Evolutionary conservation across 2,329 filamentous ascomycete genomes (phyloP), one percentile per base, ranked within the genome.

Genomic region (Shiraia bambusicola): DNA sequence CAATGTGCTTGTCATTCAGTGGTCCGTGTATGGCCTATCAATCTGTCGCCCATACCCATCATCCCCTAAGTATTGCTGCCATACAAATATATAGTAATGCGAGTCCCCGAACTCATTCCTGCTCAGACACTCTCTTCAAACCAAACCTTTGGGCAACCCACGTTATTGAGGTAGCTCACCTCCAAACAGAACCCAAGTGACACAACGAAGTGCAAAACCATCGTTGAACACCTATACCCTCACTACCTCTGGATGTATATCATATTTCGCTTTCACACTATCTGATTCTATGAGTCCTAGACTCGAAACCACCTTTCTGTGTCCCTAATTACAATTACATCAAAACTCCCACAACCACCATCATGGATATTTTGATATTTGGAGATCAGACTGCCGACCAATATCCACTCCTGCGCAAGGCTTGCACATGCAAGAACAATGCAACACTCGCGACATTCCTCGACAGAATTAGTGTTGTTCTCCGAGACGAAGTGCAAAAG

Each of bases 381-480:
- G 83, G 83, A 71, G 84, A 87, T 62, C 84, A 87, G 69, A 86
- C 83, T 46, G 76, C 82, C 56, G 81, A 85, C 65, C 83, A 83
- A 56, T 80, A 84, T 61, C 72, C 72, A 53, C 81, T 85, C 51
- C 70, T 87, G 47, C 69, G 72, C 52, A 74, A 74, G 56, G 66
- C 73, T 22, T 66, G 68, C 42, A 67, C 72, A 36, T 70, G 72
- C 58, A 75, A 71, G 54, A 72, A 74, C 59, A 77, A 77, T 61
- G 78, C 81, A 36, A 73, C 85, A 17, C 75, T 84, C 34, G 76
- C 74, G 55, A 79, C 78, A 33, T 87, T 87, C 61, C 70, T 86
- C 42, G 77, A 82, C 49, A 75, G 78, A 52, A 74, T 74, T 40
- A 74, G 75, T 48, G 73, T 80, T 48, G 80, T 77, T 37, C 69